Evolutionary conservation across 2,329 filamentous ascomycete species (phyloP), one percentile per base, ranked within the genome.

Genomic region (Botrytis fabae): DNA sequence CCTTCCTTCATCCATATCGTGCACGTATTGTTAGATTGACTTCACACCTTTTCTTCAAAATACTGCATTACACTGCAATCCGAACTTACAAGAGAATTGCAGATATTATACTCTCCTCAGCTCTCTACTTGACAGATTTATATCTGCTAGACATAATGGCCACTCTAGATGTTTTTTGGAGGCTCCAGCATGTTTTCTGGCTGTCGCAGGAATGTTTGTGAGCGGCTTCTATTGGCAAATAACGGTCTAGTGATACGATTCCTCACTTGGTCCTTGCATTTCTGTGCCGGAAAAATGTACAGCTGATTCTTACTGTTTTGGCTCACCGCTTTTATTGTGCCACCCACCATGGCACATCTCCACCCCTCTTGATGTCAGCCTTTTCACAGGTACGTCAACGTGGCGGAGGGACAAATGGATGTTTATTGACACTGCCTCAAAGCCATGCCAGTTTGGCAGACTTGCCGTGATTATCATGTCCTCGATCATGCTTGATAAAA

Each of bases 381-480:
- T n/a, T 1, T n/a, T n/a, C 5, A 51, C 1, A 16, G 48, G 4
- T 14, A 51, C 12, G 25, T 51, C 25, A 51, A 6, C 48, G 48
- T 51, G 25, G 48, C 48, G 48, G 48, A 51, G 48, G 48, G 2
- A 6, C 14, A 7, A 16, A 51, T 51, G 12, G 4, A n/a, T 51
- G 25, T 51, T 51, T 14, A 51, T 51, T 14, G 0, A 51, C 48
- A 51, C 48, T n/a, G 48, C 48, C 48, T n/a, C 48, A 51, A 51
- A n/a, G 48, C 10, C 48, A 51, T 51, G 25, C 48, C 25, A 0
- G 25, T n/a, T n/a, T 51, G 25, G n/a, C 2, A 51, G 1, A 51
- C 1, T 1, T 25, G 22, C 4, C 4, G 0, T 51, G 25, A 0
- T n/a, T 10, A 16, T 1, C n/a, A 7, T n/a, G 48, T n/a, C n/a